Conservation (phyloP, 768 basidiomycete species). For the Coprinopsis strossmayeri region DNA sequence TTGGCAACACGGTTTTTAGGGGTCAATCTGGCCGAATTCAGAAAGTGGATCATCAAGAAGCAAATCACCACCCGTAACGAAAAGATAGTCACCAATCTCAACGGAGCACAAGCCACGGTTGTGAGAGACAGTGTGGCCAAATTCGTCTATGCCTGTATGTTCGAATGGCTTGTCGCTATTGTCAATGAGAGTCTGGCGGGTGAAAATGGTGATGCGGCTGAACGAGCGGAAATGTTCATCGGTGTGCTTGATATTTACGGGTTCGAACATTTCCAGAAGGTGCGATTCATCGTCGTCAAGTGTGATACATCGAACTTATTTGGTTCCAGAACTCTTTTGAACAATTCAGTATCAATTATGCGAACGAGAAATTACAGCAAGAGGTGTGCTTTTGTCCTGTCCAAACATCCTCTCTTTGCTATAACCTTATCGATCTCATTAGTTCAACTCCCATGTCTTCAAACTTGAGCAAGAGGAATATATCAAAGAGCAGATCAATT, state of each 20-base stretch:
- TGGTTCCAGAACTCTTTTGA: slow-evolving; percentile 75
- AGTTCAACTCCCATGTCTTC: slow-evolving; percentile 99
- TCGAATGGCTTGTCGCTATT: slow-evolving; percentile 97
- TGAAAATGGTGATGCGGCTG: slow-evolving; percentile 88
- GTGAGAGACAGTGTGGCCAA: slow-evolving; percentile 97
- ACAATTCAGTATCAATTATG: slow-evolving; percentile 99
- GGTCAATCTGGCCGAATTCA: slow-evolving; percentile 87
- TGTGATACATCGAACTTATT: slow-evolving; percentile 6
- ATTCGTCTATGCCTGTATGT: slow-evolving; percentile 97
- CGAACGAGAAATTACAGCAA: slow-evolving; percentile 96
- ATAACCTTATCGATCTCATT: slow-evolving; percentile 10
- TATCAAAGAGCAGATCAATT: slow-evolving; percentile 96
- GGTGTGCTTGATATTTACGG: slow-evolving; percentile 98
- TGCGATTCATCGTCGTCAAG: slow-evolving; percentile 15
- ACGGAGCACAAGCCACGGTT: slow-evolving; percentile 82
- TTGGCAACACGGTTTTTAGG: slow-evolving; percentile 88
- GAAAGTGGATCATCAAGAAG: slow-evolving; percentile 98
- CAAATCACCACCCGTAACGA: slow-evolving; percentile 92
- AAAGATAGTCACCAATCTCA: slow-evolving; percentile 88
- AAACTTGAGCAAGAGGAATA: slow-evolving; percentile 99
- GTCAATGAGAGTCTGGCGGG: slow-evolving; percentile 96
- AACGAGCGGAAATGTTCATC: slow-evolving; percentile 95
- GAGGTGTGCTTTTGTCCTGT: no score
- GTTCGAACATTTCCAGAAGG: slow-evolving; percentile 96
- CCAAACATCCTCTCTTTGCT: background rate